These are phyloP conservation scores for Paecilomyces variotii DNA, from an alignment of 2,329 filamentous ascomycete species.

Conservation along the genomic window DNA sequence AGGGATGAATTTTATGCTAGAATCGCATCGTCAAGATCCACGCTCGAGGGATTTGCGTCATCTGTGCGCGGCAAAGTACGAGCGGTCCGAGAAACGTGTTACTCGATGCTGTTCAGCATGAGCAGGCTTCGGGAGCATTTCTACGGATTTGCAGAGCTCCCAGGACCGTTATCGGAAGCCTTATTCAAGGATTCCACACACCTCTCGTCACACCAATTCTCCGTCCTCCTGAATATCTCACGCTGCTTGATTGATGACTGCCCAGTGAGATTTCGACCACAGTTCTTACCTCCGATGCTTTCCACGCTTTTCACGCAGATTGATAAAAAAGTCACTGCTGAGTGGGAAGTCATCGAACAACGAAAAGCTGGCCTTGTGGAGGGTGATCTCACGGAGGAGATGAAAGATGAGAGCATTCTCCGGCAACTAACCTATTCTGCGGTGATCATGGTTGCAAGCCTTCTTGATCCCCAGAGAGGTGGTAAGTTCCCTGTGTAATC, in stretches of 20 bases:
- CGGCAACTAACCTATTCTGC: slow-evolving; percentile 87
- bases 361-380: slow-evolving; percentile 54
- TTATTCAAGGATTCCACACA: slow-evolving; percentile 75
- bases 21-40: slow-evolving; percentile 79
- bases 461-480: slow-evolving; percentile 66
- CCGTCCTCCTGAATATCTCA: slow-evolving; percentile 82
- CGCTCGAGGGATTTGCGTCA: slow-evolving; percentile 87
- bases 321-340: slow-evolving; percentile 74
- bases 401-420: slow-evolving; percentile 95
- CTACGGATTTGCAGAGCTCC: slow-evolving; percentile 80
- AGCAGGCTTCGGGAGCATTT: slow-evolving; percentile 80
- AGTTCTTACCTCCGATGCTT: slow-evolving; percentile 80
- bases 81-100: slow-evolving; percentile 85
- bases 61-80: slow-evolving; percentile 83
- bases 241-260: slow-evolving; percentile 88
- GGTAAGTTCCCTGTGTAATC: slow-evolving; percentile 38
- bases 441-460: slow-evolving; percentile 81
- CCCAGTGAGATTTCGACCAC: slow-evolving; percentile 64
- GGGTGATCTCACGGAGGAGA: slow-evolving; percentile 83
- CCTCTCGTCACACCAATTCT: slow-evolving; percentile 86
- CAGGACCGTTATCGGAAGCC: slow-evolving; percentile 72
- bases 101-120: slow-evolving; percentile 91
- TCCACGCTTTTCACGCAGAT: slow-evolving; percentile 76
- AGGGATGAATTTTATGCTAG: slow-evolving; percentile 94
- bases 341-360: slow-evolving; percentile 72